A percentile compares a stretch with the other conserved stretches of the same genome.
phyloP scores from a whole-genome alignment of 2,329 filamentous ascomycete species.

The Ceratocystis huliohia region DNA sequence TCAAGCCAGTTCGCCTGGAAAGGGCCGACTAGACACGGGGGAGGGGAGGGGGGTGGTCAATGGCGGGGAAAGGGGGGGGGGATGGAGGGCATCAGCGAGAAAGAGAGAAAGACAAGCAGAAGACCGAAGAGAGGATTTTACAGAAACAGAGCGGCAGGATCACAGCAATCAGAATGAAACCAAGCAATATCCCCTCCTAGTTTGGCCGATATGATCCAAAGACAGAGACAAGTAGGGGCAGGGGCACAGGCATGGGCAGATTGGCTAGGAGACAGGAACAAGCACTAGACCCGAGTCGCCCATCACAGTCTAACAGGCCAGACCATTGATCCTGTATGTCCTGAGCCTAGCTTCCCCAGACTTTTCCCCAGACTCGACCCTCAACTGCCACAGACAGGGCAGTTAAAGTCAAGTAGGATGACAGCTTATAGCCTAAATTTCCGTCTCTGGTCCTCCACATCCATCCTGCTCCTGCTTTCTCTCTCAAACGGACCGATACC shows the following conservation, averaged over 20 bases:
- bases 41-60: neutral
- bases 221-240: neutral
- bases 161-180: too few species aligned
- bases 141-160: too few species aligned
- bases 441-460: neutral
- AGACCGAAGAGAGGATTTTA: neutral
- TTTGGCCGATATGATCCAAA: neutral
- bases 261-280: neutral
- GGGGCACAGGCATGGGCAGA: too few species aligned
- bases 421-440: conserved; percentile 1
- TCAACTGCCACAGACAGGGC: neutral
- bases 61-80: neutral
- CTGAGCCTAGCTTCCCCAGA: conserved; percentile 4
- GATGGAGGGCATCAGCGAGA: neutral
- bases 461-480: neutral
- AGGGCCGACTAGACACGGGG: conserved; percentile 19
- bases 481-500: conserved; percentile 12
- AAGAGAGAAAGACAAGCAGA: neutral
- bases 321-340: neutral
- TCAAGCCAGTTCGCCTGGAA: conserved; percentile 7
- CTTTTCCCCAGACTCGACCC: conserved; percentile 7
- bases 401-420: neutral
- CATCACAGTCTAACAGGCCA: neutral
- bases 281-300: neutral
- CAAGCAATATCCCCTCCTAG: too few species aligned